Evolutionary conservation across 352 stramenopile genomes (phyloP), one percentile per base, ranked within the genome.

Genomic region (Halophytophthora batemanensis): DNA sequence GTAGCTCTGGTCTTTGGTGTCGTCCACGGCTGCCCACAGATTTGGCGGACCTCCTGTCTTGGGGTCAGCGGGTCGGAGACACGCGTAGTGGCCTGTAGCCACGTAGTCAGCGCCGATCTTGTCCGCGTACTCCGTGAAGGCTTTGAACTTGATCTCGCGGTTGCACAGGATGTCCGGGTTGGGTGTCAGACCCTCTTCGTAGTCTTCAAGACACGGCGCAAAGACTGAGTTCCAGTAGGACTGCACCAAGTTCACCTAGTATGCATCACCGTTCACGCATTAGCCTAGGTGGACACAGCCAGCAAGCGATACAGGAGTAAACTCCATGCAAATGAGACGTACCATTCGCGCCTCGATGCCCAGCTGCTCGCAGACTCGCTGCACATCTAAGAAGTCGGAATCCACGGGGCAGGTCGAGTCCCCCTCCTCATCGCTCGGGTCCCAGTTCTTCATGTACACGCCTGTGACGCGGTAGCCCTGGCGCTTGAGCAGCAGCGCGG

Each of bases 401-500:
- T 96, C 97, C 53, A 80, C 71, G 40, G 85, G 87, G 60, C 86
- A 98, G 2, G 76, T 83, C 7, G 74, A 76, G 44, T 74, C 54
- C 10, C 87, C 91, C 34, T 92, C 75, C 67, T 99, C 96, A 47
- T 98, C 93, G 18, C 84, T 87, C 17, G 77, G 54, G 72, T 99
- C 97, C 97, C 97, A 99, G 71, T 99, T 99, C 59, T 96, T 96
- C 97, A 99, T 99, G 71, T 98, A 98, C 36, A 99, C 81, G n/a
- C 95, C 97, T 15, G 95, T 82, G 44, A 99, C 80, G 36, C 87
- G 74, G 71, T 91, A 96, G n/a, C 89, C 88, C 58, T 96, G 78
- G 31, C 90, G 49, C 29, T 90, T 67, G 8, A 99, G 75, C 22
- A 99, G 69, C 64, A 97, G 75, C 18, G 96, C 96, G 34, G 91